Evolutionary conservation across 306 rosid species (phyloP).

Genomic region (Abrus precatorius): DNA sequence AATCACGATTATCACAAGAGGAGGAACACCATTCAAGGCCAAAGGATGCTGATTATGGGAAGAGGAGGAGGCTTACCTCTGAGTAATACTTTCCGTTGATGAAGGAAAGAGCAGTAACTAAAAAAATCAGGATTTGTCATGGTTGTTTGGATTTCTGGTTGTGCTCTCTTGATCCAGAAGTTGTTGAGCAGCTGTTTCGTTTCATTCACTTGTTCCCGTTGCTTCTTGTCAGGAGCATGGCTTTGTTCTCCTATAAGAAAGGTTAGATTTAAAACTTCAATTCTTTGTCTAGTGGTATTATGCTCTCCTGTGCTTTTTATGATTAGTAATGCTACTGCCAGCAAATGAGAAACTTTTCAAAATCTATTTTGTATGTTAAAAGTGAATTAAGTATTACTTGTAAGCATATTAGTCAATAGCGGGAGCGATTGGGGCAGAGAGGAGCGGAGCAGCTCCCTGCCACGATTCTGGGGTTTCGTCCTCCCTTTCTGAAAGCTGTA

Average conservation of each 20-base stretch:
- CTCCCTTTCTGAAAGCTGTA: too few relatives aligned
- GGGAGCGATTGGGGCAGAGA: too few relatives aligned
- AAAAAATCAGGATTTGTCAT: conserved; percentile 50
- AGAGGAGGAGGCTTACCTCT: conserved; percentile 87
- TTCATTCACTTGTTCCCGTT: conserved; percentile 49
- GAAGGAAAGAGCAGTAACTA: conserved; percentile 44
- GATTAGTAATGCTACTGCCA: neutral
- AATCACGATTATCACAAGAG: conserved; percentile 78
- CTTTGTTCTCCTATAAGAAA: conserved; percentile 42
- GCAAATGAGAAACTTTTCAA: neutral
- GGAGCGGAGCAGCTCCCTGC: too few relatives aligned
- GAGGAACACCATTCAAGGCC: conserved; percentile 87
- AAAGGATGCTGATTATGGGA: conserved; percentile 95
- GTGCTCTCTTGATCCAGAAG: conserved; percentile 43
- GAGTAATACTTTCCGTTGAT: conserved; percentile 59
- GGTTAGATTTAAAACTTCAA: conserved; percentile 56
- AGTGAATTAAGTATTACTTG: too few relatives aligned
- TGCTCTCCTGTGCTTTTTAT: neutral
- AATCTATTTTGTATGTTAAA: neutral
- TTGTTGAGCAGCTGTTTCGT: conserved; percentile 57
- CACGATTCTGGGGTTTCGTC: too few relatives aligned
- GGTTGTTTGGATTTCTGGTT: conserved; percentile 49
- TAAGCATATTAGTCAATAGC: too few relatives aligned
- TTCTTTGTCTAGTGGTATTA: neutral
- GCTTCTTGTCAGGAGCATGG: conserved; percentile 60